These are phyloP conservation scores for Fraxinus paxiana DNA, from an alignment of 305 asterid species.

Conservation along the genomic window DNA sequence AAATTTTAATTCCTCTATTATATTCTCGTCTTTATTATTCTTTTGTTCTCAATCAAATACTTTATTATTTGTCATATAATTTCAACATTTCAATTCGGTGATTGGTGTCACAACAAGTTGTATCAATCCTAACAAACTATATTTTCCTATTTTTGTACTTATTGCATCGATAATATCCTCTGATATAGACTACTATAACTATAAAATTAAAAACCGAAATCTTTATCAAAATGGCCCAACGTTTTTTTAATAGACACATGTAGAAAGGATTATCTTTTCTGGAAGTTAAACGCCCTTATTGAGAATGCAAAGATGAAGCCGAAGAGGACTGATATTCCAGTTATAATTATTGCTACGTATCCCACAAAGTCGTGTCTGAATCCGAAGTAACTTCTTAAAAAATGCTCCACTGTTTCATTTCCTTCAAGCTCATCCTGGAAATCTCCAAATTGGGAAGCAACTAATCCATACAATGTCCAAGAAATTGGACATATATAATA, in stretches of 20 bases:
- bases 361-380: slow-evolving; percentile 57
- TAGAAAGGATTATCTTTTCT: slow-evolving; percentile 39
- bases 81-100: no score
- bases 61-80: no score
- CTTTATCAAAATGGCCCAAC: neutral
- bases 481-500: slow-evolving; percentile 54
- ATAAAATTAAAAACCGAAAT: neutral
- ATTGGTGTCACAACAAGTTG: no score
- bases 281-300: slow-evolving; percentile 69
- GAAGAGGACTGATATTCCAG: slow-evolving; percentile 50
- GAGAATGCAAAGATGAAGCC: slow-evolving; percentile 70
- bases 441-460: slow-evolving; percentile 73
- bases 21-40: no score
- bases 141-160: neutral
- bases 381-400: slow-evolving; percentile 51
- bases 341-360: slow-evolving; percentile 50
- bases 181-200: neutral
- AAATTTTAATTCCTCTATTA: no score
- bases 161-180: neutral
- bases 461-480: slow-evolving; percentile 75
- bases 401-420: slow-evolving; percentile 52
- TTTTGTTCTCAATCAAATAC: no score
- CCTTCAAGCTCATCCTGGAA: slow-evolving; percentile 39
- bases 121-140: no score
- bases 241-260: neutral